These are phyloP conservation scores for Capronia coronata DNA, from an alignment of 2,329 filamentous ascomycete species.

Conservation along the genomic window DNA sequence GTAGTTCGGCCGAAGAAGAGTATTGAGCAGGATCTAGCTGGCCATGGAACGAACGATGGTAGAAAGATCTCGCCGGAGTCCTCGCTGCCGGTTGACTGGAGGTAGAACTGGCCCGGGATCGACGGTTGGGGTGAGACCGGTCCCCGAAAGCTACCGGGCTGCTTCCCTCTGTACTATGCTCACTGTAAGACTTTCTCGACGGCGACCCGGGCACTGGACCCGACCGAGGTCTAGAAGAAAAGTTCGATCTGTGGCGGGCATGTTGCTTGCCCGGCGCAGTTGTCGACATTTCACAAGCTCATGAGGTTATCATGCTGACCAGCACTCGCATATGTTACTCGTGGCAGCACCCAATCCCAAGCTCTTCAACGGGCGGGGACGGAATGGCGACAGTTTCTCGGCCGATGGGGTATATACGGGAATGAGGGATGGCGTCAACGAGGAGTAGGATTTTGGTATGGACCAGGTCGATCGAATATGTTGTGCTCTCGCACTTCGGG, in stretches of 20 bases:
- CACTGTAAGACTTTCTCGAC: slow-evolving; percentile 19
- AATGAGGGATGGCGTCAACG: slow-evolving; percentile 9
- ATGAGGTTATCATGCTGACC: slow-evolving; percentile 19
- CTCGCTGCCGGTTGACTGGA: slow-evolving; percentile 28
- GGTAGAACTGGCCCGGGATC: slow-evolving; percentile 22
- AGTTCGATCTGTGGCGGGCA: slow-evolving; percentile 20
- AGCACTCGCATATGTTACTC: slow-evolving; percentile 11
- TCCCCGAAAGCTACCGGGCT: slow-evolving; percentile 21
- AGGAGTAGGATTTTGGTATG: neutral
- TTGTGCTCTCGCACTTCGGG: no score
- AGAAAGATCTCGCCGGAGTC: slow-evolving; percentile 42
- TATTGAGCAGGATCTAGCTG: slow-evolving; percentile 60
- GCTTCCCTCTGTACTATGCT: slow-evolving; percentile 14
- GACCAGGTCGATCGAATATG: neutral
- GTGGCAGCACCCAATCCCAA: neutral
- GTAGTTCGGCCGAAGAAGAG: slow-evolving; percentile 67
- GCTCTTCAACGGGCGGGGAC: slow-evolving; percentile 1
- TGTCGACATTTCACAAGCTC: slow-evolving; percentile 20
- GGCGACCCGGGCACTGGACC: slow-evolving; percentile 18
- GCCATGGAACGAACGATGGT: slow-evolving; percentile 41
- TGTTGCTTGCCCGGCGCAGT: slow-evolving; percentile 15
- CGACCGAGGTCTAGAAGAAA: slow-evolving; percentile 13
- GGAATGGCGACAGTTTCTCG: slow-evolving; percentile 1
- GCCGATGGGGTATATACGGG: slow-evolving; percentile 11
- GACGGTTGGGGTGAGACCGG: slow-evolving; percentile 13